Evolutionary conservation across 2,329 filamentous ascomycete genomes (phyloP).

Genomic region (Chaetomium strumarium): DNA sequence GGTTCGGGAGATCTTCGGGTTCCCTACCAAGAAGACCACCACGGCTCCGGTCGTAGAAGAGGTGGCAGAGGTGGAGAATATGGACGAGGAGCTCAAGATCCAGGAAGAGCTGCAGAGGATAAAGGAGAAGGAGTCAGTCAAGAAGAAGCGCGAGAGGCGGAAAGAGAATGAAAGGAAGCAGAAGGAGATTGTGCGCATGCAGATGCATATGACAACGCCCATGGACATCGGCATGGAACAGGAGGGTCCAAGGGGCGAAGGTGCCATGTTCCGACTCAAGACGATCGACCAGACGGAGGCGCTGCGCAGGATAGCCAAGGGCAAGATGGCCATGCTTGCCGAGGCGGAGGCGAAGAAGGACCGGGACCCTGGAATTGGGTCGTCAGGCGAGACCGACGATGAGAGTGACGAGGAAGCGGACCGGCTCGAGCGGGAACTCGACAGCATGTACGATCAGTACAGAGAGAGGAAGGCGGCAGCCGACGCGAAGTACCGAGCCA

Average conservation of each 20-base stretch:
- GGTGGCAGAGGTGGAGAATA: conserved; percentile 74
- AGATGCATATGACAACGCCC: conserved; percentile 93
- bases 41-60: conserved; percentile 54
- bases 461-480: conserved; percentile 70
- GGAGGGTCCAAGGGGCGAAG: conserved; percentile 68
- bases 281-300: conserved; percentile 70
- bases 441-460: conserved; percentile 81
- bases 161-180: conserved; percentile 92
- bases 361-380: conserved; percentile 52
- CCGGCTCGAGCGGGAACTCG: conserved; percentile 74
- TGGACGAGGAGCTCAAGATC: conserved; percentile 91
- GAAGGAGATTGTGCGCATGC: conserved; percentile 91
- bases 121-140: conserved; percentile 69
- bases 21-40: conserved; percentile 65
- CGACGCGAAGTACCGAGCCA: conserved; percentile 85
- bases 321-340: conserved; percentile 67
- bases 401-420: conserved; percentile 77
- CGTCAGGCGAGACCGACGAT: conserved; percentile 50
- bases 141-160: conserved; percentile 76
- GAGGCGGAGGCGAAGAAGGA: conserved; percentile 53
- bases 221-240: conserved; percentile 95
- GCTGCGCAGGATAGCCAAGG: conserved; percentile 62
- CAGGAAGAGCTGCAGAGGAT: conserved; percentile 81
- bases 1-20: conserved; percentile 84
- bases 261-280: conserved; percentile 82